Base-by-base conservation (phyloP, 305 asterid genomes). In the Fraxinus sp. region DNA sequence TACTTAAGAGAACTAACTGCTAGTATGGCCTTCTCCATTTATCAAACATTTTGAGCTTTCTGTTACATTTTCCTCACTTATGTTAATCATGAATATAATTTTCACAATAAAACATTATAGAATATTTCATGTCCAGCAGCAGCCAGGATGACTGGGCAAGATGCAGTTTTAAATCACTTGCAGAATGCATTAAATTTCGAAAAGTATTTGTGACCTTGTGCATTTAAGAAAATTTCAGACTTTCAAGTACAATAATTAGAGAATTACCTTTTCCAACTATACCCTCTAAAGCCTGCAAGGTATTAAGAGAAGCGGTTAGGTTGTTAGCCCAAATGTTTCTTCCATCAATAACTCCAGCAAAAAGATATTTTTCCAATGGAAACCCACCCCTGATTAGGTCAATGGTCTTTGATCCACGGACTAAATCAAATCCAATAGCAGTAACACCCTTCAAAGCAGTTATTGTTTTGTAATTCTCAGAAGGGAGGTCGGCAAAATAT, bases 271-370 rank as follows among this genome's bases (percentile, higher is more conserved):
- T 86, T 82, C 88, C 90, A 55, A 90, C 92, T 30, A 90, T 20
- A 52, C 84, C 85, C 87, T 88, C 86, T 20, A 92, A 83, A 84
- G 84, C 83, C 83, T 81, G 82, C 83, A 92, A 85, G 82, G 87
- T 90, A 70, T 84, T 84, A 62, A 90, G 90, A 83, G 93, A 89
- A 83, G 90, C 86, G 77, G 89, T 79, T 43, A 90, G 95, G 77
- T 90, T 90, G 79, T 88, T 92, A 66, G 93, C 92, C 95, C 95
- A 90, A 83, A 92, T 86, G 84, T 92, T 92, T 86, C 95, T 88
- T 78, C 95, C 92, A 80, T 92, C 95, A 87, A 92, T 89, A 80
- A 90, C 89, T 80, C 95, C 95, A 28, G 93, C 95, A 80, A 92
- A 92, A 77, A 90, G 92, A 86, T 86, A 88, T 41, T 88, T 92